Evolutionary conservation across 345 rosid species (phyloP), one percentile per base, ranked within the genome.

Genomic region (Populus nigra): DNA sequence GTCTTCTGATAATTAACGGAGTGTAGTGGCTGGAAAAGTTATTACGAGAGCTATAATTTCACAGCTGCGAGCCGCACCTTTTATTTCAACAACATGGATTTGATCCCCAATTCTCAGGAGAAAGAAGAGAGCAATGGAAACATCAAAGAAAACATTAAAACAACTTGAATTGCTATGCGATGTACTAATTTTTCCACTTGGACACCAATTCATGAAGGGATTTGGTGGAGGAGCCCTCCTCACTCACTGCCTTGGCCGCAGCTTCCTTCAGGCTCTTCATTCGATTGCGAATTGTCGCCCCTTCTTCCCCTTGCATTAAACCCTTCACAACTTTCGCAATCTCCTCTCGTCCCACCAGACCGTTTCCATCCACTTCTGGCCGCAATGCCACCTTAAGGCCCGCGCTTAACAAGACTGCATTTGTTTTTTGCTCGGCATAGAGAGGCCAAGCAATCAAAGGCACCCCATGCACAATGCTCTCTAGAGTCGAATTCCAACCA

Each of bases 381-480:
- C 57, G 62, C 55, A 73, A 62, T 23, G 55, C 76, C 35, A 73
- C 76, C 7, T 59, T 41, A 18, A 73, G 25, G 65, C 61, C 68
- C 50, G 59, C 36, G 3, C 50, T 73, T 59, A 59, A 36, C 76
- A 73, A n/a, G 20, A 73, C 50, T 2, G 76, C 76, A 11, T 73
- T 73, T 29, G 61, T 36, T 13, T 73, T 73, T 73, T 73, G 68
- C 65, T 73, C 76, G 13, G 76, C 76, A 15, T 73, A 73, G 65
- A 73, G 76, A 5, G 76, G 76, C 76, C 76, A 73, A 23, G 76
- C 68, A n/a, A 73, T 73, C 31, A 73, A 27, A 20, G 76, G 50
- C 15, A 73, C 75, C 29, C 66, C 75, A 35, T 73, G 29, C 5
- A 73, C 67, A 7, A 57, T n/a, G 45, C 49, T 59, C 76, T 55